Percentiles rank a stretch among this genome's conserved stretches.
Conservation (phyloP, 2,329 filamentous ascomycete species). For the Exophiala oligosperma region DNA sequence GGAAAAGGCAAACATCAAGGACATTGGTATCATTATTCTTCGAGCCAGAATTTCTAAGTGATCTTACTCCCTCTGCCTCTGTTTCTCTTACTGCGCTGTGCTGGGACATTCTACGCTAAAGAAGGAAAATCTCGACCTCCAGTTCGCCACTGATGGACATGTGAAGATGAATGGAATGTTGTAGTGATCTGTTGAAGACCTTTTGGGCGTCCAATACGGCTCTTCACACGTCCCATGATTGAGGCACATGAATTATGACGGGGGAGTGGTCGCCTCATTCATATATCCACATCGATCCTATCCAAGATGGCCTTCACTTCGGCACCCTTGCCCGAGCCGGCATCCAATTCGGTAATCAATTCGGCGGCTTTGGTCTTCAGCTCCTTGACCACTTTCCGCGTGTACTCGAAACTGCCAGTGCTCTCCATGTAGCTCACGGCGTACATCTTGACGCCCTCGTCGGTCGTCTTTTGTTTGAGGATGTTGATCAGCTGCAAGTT, state of each 20-base stretch:
- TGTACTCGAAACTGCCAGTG: constrained; percentile 88
- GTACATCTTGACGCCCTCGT: constrained; percentile 87
- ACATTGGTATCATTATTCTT: too few species aligned
- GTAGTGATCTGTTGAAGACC: neutral
- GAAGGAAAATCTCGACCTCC: neutral
- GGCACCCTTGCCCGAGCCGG: constrained; percentile 52
- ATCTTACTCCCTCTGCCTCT: too few species aligned
- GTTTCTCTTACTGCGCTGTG: too few species aligned
- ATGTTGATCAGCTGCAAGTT: constrained; percentile 78
- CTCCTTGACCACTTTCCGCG: constrained; percentile 64
- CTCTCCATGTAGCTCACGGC: constrained; percentile 88
- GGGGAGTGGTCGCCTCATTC: too few species aligned
- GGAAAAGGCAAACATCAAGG: too few species aligned
- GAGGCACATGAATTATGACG: too few species aligned
- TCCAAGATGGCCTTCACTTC: constrained; percentile 68
- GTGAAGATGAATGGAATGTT: neutral
- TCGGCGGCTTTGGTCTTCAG: constrained; percentile 64
- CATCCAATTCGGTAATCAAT: constrained; percentile 65
- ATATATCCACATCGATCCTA: constrained; percentile 49
- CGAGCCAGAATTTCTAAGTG: too few species aligned
- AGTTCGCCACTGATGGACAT: neutral
- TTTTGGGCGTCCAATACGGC: neutral
- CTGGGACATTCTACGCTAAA: too few species aligned
- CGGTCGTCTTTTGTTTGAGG: constrained; percentile 81
- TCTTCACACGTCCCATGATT: neutral